These are phyloP conservation scores for Auriculariales sp. DNA, from an alignment of 768 basidiomycete genomes.

Conservation along the genomic window DNA sequence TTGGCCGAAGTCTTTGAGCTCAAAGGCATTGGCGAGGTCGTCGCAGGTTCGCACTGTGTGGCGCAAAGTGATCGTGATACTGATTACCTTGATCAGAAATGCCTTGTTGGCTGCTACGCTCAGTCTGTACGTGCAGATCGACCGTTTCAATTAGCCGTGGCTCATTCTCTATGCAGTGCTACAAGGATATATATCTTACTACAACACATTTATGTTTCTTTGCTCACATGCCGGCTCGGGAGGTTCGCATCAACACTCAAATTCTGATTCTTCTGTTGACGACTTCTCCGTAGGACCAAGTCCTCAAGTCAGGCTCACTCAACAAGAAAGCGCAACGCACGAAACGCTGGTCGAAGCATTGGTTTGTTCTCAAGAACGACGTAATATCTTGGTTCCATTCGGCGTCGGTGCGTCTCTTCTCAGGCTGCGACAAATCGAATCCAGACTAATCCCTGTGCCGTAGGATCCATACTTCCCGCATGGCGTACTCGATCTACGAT, in stretches of 20 bases:
- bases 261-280: not conserved
- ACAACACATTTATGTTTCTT: slow-evolving; percentile 93
- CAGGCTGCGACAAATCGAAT: too few relatives aligned
- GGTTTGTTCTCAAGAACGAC: slow-evolving; percentile 94
- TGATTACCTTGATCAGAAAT: slow-evolving; percentile 39
- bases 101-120: slow-evolving; percentile 86
- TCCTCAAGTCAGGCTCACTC: slow-evolving; percentile 83
- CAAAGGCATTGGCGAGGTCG: slow-evolving; percentile 67
- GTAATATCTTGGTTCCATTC: slow-evolving; percentile 95
- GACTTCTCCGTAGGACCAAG: slow-evolving; percentile 63
- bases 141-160: slow-evolving; percentile 6
- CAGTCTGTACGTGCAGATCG: slow-evolving; percentile 51
- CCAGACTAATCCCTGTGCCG: slow-evolving; percentile 5
- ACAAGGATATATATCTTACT: slow-evolving; percentile 92
- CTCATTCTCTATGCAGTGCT: slow-evolving; percentile 41
- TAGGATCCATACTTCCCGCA: slow-evolving; percentile 98
- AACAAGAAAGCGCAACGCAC: slow-evolving; percentile 80
- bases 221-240: slow-evolving; percentile 80
- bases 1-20: slow-evolving; percentile 79
- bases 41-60: slow-evolving; percentile 40
- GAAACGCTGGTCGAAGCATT: slow-evolving; percentile 86
- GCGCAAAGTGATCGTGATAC: not conserved
- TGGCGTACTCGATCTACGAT: slow-evolving; percentile 89
- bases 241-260: slow-evolving; percentile 33
- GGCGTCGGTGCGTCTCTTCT: slow-evolving; percentile 52